Evolutionary conservation across 108 stramenopile genomes (phyloP).

Genomic region (Skeletonema tropicum): DNA sequence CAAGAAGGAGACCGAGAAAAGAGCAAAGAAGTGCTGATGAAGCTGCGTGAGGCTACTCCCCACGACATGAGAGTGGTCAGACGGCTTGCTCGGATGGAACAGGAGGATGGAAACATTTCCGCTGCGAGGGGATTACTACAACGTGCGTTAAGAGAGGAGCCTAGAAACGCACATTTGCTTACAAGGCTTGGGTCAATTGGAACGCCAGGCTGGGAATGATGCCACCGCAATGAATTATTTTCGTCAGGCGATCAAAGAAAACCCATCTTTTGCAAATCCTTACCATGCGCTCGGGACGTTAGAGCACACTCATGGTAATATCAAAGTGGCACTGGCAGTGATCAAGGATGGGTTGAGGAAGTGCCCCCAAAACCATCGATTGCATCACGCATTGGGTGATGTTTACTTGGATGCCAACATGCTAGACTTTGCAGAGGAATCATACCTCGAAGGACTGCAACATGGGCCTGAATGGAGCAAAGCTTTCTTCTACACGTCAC

Average conservation of each 20-base stretch:
- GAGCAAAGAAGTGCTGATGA: constrained; percentile 51
- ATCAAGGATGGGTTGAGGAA: constrained; percentile 64
- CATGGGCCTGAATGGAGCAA: constrained; percentile 60
- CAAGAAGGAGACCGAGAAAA: constrained; percentile 61
- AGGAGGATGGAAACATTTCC: constrained; percentile 59
- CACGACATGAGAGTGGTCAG: constrained; percentile 74
- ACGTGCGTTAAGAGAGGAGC: constrained; percentile 45
- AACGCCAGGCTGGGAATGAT: constrained; percentile 40
- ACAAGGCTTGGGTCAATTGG: constrained; percentile 77
- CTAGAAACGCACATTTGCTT: constrained; percentile 64
- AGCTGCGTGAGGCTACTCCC: constrained; percentile 63
- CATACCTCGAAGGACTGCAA: constrained; percentile 60
- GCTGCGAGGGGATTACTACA: constrained; percentile 54
- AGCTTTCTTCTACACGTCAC: constrained; percentile 69
- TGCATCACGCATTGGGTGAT: constrained; percentile 84
- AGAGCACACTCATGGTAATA: constrained; percentile 71
- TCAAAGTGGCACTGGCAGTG: constrained; percentile 66
- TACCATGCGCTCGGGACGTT: constrained; percentile 79
- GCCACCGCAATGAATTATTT: constrained; percentile 47
- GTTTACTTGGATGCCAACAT: constrained; percentile 77
- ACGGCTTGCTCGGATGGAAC: constrained; percentile 71
- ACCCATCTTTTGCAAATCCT: constrained; percentile 69
- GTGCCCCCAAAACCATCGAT: constrained; percentile 74
- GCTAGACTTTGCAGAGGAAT: constrained; percentile 66
- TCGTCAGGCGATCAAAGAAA: constrained; percentile 56